These are phyloP conservation scores for Pseudopyrenochaeta lycopersici DNA, from an alignment of 2,329 filamentous ascomycete species.

Conservation along the genomic window DNA sequence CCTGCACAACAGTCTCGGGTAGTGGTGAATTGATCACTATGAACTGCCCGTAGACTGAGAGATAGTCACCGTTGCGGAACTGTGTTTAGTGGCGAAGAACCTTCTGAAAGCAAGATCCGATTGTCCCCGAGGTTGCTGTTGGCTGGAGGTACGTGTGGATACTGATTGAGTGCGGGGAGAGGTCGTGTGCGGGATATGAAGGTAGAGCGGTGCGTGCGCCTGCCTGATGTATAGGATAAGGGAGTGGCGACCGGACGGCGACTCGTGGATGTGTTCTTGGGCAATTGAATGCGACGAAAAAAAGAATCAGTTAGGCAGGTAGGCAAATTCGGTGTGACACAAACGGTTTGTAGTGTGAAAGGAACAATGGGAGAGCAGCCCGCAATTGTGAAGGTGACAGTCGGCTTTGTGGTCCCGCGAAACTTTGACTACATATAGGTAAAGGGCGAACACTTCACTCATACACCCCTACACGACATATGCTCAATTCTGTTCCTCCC, in stretches of 20 bases:
- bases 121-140: background rate
- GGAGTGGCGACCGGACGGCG: constrained; percentile 6
- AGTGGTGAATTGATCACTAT: too few species aligned
- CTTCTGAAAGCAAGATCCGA: background rate
- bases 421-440: too few species aligned
- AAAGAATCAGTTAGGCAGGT: background rate
- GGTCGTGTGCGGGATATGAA: constrained; percentile 5
- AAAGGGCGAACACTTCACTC: constrained; percentile 3
- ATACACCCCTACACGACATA: constrained; percentile 12
- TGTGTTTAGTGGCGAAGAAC: background rate
- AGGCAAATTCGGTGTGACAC: background rate
- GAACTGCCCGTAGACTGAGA: too few species aligned
- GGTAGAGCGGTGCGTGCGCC: constrained; percentile 18
- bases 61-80: background rate
- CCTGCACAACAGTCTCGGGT: background rate
- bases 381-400: background rate
- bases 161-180: constrained; percentile 4
- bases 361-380: background rate
- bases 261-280: background rate
- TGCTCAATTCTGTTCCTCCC: constrained; percentile 3
- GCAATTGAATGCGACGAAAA: background rate
- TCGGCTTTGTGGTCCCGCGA: too few species aligned
- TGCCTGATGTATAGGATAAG: constrained; percentile 10
- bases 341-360: constrained; percentile 5
- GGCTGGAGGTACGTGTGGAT: background rate